Evolutionary conservation across 129 eudicot species (phyloP).

Genomic region (Arctium minus): DNA sequence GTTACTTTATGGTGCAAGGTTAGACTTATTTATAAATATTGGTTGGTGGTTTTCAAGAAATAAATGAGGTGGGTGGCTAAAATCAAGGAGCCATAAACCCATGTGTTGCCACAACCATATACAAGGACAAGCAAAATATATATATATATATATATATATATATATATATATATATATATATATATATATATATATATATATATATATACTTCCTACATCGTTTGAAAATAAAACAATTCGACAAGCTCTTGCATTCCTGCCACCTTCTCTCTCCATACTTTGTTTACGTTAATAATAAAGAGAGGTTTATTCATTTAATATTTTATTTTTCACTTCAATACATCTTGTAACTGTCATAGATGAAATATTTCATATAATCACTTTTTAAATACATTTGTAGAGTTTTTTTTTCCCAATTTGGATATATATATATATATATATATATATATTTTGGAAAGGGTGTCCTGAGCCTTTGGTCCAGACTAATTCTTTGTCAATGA

Average conservation of each 20-base stretch:
- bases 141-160: too few relatives aligned
- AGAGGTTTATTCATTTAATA: background rate
- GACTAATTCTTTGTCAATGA: too few relatives aligned
- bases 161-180: background rate
- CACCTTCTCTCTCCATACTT: background rate
- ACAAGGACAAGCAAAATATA: conserved; percentile 23
- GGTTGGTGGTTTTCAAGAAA: conserved; percentile 31
- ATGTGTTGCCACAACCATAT: conserved; percentile 20
- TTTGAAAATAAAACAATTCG: conserved; percentile 34
- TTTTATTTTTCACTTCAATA: background rate
- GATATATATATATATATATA: too few relatives aligned
- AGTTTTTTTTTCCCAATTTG: too few relatives aligned
- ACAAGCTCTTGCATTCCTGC: conserved; percentile 45
- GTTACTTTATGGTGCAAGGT: conserved; percentile 42
- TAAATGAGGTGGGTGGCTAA: conserved; percentile 15
- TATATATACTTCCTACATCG: conserved; percentile 19
- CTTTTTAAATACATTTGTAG: too few relatives aligned
- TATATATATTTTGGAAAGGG: too few relatives aligned
- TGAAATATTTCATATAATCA: too few relatives aligned
- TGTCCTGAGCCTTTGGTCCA: too few relatives aligned
- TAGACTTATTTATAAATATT: conserved; percentile 19
- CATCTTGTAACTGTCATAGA: background rate
- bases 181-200: conserved; percentile 1
- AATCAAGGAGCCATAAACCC: conserved; percentile 48
- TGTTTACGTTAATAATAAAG: background rate